phyloP scores from a whole-genome alignment of 495 filamentous ascomycete genomes.

The Parachaetomium inaequale region DNA sequence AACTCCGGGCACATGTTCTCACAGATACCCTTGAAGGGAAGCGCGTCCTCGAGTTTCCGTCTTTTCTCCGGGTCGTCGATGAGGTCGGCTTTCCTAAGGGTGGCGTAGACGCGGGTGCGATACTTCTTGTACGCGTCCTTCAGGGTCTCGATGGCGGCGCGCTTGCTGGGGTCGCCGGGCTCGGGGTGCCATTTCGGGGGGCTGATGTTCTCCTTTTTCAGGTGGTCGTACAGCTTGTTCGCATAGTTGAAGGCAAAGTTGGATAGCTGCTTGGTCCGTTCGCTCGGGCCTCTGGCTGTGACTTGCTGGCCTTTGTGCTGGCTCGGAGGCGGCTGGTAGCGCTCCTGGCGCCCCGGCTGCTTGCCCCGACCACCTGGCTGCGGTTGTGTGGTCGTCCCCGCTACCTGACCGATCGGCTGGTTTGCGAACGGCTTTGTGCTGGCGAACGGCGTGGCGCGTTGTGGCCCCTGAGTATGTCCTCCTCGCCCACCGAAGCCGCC shows the following conservation, averaged over 20 bases:
- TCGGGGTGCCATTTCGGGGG: constrained; percentile 45
- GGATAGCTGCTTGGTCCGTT: constrained; percentile 31
- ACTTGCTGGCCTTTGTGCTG: not conserved
- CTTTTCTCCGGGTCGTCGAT: constrained; percentile 89
- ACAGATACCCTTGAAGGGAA: constrained; percentile 84
- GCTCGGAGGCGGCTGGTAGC: not conserved
- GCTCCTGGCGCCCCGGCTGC: constrained; percentile 12
- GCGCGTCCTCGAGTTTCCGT: constrained; percentile 73
- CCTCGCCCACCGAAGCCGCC: constrained; percentile 13
- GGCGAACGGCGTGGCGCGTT: constrained; percentile 3
- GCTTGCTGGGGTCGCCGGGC: constrained; percentile 40
- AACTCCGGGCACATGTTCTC: constrained; percentile 92
- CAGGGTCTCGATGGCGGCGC: constrained; percentile 41
- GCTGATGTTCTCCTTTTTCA: constrained; percentile 42
- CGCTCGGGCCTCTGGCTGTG: constrained; percentile 19
- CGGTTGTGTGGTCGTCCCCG: not conserved
- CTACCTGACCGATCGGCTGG: not conserved
- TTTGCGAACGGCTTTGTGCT: not conserved
- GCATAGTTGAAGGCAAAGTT: constrained; percentile 37
- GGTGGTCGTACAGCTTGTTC: constrained; percentile 39
- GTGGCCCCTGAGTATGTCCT: not conserved
- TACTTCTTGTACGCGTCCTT: constrained; percentile 57
- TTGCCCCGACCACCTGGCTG: constrained; percentile 16
- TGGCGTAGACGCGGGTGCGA: constrained; percentile 61
- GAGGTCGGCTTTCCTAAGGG: constrained; percentile 67